Percentiles rank a stretch among this genome's conserved stretches.
phyloP scores from a whole-genome alignment of 805 yeast genomes.

The Komagataella kurtzmanii region DNA sequence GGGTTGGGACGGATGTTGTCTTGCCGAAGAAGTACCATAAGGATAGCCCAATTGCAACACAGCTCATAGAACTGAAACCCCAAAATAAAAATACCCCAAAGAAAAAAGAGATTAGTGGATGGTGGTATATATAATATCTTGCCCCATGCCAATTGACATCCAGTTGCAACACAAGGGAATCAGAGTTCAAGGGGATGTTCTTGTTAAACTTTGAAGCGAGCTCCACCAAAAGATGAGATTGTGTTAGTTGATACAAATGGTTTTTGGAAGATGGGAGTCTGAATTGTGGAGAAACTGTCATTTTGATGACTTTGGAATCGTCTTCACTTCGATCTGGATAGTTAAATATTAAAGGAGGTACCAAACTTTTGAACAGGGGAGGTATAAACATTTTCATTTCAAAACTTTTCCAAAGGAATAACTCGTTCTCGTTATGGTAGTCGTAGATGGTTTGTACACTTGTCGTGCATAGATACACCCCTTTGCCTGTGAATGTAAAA shows the following conservation, averaged over 20 bases:
- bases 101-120: constrained; percentile 18
- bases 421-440: background rate
- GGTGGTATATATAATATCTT: constrained; percentile 24
- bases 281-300: background rate
- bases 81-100: constrained; percentile 25
- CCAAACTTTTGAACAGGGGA: background rate
- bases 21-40: constrained; percentile 10
- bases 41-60: constrained; percentile 14
- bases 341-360: background rate
- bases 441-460: background rate
- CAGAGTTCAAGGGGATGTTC: background rate
- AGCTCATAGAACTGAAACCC: constrained; percentile 18
- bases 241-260: background rate
- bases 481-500: background rate
- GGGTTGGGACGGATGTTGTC: background rate
- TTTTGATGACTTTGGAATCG: background rate
- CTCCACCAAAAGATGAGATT: background rate
- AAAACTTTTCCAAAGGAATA: background rate
- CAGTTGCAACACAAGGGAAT: constrained; percentile 5
- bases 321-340: background rate
- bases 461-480: background rate
- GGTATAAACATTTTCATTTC: background rate
- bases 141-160: constrained; percentile 27
- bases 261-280: background rate
- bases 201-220: background rate